Evolutionary conservation across 768 basidiomycete species (phyloP).

Genomic region (Suillus spraguei): DNA sequence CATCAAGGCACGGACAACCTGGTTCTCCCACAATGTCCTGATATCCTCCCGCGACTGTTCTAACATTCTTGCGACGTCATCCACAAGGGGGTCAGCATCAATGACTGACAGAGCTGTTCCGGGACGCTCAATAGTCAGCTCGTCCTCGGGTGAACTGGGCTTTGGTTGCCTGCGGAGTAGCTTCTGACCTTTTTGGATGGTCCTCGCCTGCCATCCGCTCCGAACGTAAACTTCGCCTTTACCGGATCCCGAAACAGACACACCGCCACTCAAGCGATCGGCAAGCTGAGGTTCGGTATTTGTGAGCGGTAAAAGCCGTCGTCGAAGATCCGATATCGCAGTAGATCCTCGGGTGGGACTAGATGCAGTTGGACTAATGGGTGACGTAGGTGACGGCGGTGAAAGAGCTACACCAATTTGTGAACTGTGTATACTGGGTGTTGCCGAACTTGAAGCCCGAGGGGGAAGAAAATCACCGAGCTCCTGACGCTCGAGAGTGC

Average conservation of each 20-base stretch:
- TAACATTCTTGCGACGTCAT: slow-evolving; percentile 64
- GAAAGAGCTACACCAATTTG: slow-evolving; percentile 12
- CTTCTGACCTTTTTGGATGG: slow-evolving; percentile 52
- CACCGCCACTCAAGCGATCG: slow-evolving; percentile 73
- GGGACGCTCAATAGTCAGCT: slow-evolving; percentile 32
- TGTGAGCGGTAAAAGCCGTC: slow-evolving; percentile 60
- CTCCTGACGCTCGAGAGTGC: slow-evolving; percentile 35
- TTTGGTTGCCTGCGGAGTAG: slow-evolving; percentile 31
- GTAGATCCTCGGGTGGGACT: slow-evolving; percentile 25
- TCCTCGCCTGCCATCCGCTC: slow-evolving; percentile 78
- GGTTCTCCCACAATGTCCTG: slow-evolving; percentile 70
- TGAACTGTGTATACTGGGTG: slow-evolving; percentile 16
- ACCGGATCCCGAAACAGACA: slow-evolving; percentile 74
- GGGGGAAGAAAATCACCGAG: slow-evolving; percentile 26
- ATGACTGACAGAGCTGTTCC: slow-evolving; percentile 33
- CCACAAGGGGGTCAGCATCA: slow-evolving; percentile 56
- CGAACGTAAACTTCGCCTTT: slow-evolving; percentile 78
- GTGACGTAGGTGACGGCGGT: slow-evolving; percentile 17
- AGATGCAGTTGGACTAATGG: slow-evolving; percentile 15
- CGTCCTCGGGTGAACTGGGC: slow-evolving; percentile 25
- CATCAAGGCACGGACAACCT: slow-evolving; percentile 69
- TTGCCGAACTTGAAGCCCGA: slow-evolving; percentile 16
- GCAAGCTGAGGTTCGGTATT: slow-evolving; percentile 65
- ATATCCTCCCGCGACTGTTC: slow-evolving; percentile 64
- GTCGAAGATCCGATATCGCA: slow-evolving; percentile 55